A percentile compares a stretch with the other conserved stretches of the same genome.
Conservation (phyloP, 2,329 filamentous ascomycete species). For the Cadophora sp. region DNA sequence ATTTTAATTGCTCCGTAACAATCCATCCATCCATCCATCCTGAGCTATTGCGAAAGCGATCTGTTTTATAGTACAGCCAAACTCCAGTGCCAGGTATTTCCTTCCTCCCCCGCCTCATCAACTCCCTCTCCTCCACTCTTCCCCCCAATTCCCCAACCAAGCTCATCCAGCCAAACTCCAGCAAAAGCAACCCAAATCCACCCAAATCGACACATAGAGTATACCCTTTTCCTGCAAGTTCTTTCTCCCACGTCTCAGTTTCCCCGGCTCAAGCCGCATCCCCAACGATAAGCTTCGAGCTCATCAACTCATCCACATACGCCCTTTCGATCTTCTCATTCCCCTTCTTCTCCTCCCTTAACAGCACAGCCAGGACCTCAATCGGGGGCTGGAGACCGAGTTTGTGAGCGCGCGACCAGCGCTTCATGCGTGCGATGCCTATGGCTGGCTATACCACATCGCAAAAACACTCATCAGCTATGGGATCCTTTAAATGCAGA, state of each 20-base stretch:
- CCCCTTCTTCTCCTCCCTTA: conserved; percentile 70
- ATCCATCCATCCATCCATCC: background rate
- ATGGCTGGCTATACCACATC: conserved; percentile 74
- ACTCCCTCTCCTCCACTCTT: background rate
- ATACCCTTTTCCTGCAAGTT: too few species aligned
- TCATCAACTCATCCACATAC: conserved; percentile 74
- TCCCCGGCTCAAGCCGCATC: conserved; percentile 28
- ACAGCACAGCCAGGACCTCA: conserved; percentile 85
- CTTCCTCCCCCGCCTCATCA: background rate
- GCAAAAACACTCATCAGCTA: background rate
- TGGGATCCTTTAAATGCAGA: too few species aligned
- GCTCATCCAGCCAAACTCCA: too few species aligned
- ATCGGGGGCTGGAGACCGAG: conserved; percentile 88
- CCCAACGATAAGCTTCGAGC: conserved; percentile 50
- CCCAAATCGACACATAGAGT: too few species aligned
- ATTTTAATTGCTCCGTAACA: conserved; percentile 14
- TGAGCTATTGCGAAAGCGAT: background rate
- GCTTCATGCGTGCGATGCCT: conserved; percentile 79
- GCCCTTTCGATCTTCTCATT: conserved; percentile 66
- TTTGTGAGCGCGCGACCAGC: conserved; percentile 85
- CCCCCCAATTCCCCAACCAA: too few species aligned
- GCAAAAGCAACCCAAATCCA: too few species aligned
- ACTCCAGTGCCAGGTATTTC: conserved; percentile 3
- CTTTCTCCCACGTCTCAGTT: background rate
- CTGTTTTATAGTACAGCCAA: conserved; percentile 10